Percentiles rank a stretch among this genome's conserved stretches.
phyloP scores from a whole-genome alignment of 2,329 filamentous ascomycete genomes.

The Colletotrichum eleusines region DNA sequence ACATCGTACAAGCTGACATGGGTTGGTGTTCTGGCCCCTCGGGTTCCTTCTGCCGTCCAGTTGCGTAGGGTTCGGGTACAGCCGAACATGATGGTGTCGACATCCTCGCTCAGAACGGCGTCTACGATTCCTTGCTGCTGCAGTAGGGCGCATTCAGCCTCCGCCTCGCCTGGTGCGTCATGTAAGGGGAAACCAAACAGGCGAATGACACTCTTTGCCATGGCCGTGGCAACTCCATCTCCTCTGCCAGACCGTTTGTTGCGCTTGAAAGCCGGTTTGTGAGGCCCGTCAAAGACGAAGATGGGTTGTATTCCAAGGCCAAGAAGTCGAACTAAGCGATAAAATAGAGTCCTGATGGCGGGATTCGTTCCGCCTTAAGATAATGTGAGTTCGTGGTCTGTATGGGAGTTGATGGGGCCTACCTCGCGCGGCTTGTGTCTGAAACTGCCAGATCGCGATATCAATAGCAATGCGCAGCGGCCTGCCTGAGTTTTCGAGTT shows the following conservation, averaged over 20 bases:
- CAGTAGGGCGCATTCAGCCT: constrained; percentile 92
- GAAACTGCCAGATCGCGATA: constrained; percentile 97
- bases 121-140: constrained; percentile 88
- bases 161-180: constrained; percentile 92
- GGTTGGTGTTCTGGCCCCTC: constrained; percentile 77
- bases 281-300: constrained; percentile 90
- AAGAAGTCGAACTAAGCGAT: constrained; percentile 83
- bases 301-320: constrained; percentile 84
- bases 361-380: constrained; percentile 83
- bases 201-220: constrained; percentile 85
- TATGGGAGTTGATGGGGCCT: neutral
- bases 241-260: constrained; percentile 79
- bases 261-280: constrained; percentile 89
- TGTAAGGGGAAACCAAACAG: constrained; percentile 88
- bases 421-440: constrained; percentile 86
- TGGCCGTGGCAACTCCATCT: constrained; percentile 75
- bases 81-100: constrained; percentile 98
- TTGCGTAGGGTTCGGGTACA: constrained; percentile 83
- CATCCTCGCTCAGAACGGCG: constrained; percentile 94
- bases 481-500: constrained; percentile 75
- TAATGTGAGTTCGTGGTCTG: neutral
- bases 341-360: constrained; percentile 91
- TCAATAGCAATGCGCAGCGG: constrained; percentile 92
- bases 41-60: constrained; percentile 80
- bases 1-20: constrained; percentile 88